Percentiles rank a stretch among this genome's conserved stretches.
Evolutionary conservation across 768 basidiomycete genomes (phyloP).

Genomic region (Rickenella mellea): DNA sequence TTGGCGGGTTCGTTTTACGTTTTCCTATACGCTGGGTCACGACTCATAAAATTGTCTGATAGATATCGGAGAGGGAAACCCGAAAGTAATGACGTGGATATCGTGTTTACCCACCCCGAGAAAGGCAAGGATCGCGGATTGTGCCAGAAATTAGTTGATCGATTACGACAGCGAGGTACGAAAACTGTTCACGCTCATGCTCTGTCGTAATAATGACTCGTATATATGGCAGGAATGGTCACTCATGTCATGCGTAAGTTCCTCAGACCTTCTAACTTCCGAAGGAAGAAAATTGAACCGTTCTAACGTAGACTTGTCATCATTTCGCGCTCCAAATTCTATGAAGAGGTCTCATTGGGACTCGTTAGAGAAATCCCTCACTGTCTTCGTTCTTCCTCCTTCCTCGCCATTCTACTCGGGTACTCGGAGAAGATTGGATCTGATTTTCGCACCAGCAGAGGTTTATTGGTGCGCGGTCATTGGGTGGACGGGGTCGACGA

Average conservation of each 20-base stretch:
- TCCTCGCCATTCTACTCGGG: slow-evolving; percentile 13
- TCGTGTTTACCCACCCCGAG: slow-evolving; percentile 73
- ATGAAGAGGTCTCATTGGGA: slow-evolving; percentile 60
- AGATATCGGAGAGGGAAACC: slow-evolving; percentile 83
- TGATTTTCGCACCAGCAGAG: slow-evolving; percentile 71
- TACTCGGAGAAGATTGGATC: slow-evolving; percentile 53
- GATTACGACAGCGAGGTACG: slow-evolving; percentile 49
- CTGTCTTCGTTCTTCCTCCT: slow-evolving; percentile 61
- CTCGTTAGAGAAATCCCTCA: slow-evolving; percentile 76
- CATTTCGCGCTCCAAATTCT: slow-evolving; percentile 46
- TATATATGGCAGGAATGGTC: slow-evolving; percentile 51
- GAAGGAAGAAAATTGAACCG: not conserved
- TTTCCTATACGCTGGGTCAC: not conserved
- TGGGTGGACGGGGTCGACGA: slow-evolving; percentile 87
- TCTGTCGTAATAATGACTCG: not conserved
- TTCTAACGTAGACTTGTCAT: slow-evolving; percentile 39
- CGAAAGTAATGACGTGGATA: slow-evolving; percentile 80
- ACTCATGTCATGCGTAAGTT: slow-evolving; percentile 82
- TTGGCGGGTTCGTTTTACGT: slow-evolving; percentile 56
- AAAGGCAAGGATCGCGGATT: slow-evolving; percentile 48
- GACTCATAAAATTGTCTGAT: not conserved
- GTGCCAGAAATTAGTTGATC: slow-evolving; percentile 46
- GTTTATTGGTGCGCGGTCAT: slow-evolving; percentile 84
- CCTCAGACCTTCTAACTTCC: not conserved
- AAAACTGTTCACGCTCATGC: not conserved